Base-by-base conservation (phyloP, 2,329 filamentous ascomycete species). In the Trichoderma sp. region DNA sequence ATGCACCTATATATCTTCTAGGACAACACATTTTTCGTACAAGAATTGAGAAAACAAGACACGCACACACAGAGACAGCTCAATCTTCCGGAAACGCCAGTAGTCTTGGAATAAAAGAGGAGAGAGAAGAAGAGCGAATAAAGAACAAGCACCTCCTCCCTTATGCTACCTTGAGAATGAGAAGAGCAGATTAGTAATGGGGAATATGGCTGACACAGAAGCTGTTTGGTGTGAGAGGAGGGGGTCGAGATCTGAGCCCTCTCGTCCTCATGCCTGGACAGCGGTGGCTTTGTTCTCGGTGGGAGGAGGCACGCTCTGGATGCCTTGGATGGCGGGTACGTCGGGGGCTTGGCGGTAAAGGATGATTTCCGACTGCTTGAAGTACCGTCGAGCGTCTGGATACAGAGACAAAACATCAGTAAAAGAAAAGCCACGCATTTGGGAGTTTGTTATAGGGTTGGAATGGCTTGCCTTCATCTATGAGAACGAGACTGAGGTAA, bases 301-400 rank as follows among this genome's bases (percentile, higher is more conserved):
- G n/a, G 78, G 77, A 41, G 75, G 72, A 43, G 76, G 78, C 45
- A 82, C 74, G 59, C 74, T 71, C 59, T 79, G 79, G 55, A 74
- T 77, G 69, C 77, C 79, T 51, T 70, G 69, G 62, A 74, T 63
- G 39, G 73, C 72, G 3, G 72, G 68, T 26, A 83, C 79, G 68
- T 89, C 86, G 7, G 87, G 86, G 19, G 86, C 83, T 76, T 98
- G 95, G 69, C 95, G 89, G 81, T 91, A 98, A 60, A 99, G 88
- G 66, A 97, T 93, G 75, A 99, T 99, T 80, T 99, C 95, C 60
- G 93, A 97, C 78, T 99, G 95, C 79, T 99, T 99, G 81, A 99
- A 99, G 81, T 99, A 99, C 72, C 95, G 88, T 72, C 95, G 88
- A 57, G 95, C 95, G 78, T 99, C 95, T 93, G 74, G 1, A 34